A percentile compares a stretch with the other conserved stretches of the same genome.
Conservation (phyloP, 2,329 filamentous ascomycete species). For the Thelonectria discophora region DNA sequence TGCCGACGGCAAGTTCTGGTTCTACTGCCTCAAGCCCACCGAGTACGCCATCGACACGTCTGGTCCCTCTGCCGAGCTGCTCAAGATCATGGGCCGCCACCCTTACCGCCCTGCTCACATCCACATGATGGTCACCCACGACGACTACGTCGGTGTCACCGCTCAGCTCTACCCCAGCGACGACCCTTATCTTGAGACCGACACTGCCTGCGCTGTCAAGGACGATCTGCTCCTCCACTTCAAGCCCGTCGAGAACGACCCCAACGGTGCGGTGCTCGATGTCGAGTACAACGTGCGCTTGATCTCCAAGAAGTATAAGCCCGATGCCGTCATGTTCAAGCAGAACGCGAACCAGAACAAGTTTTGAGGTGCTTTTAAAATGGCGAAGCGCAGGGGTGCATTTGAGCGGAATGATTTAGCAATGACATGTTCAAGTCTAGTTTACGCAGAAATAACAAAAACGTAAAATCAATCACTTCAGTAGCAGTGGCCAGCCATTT, state of each 20-base stretch:
- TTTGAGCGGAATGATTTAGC: no score
- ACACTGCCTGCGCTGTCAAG: slow-evolving; percentile 63
- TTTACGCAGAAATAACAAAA: no score
- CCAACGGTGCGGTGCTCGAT: slow-evolving; percentile 48
- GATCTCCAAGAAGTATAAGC: slow-evolving; percentile 56
- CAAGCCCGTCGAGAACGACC: slow-evolving; percentile 53
- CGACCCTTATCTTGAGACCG: slow-evolving; percentile 67
- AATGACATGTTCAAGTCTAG: no score
- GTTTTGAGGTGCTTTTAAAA: slow-evolving; percentile 26
- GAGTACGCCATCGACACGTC: slow-evolving; percentile 76
- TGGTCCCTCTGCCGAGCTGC: slow-evolving; percentile 56
- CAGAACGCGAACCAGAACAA: slow-evolving; percentile 43
- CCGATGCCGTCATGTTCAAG: slow-evolving; percentile 39
- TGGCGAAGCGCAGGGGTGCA: background rate
- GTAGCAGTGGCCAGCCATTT: no score
- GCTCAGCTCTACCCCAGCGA: slow-evolving; percentile 80
- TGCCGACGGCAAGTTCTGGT: slow-evolving; percentile 73
- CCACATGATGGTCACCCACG: slow-evolving; percentile 64
- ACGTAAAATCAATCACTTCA: no score
- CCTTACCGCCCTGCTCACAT: slow-evolving; percentile 61
- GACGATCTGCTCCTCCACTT: slow-evolving; percentile 61
- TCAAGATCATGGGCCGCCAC: slow-evolving; percentile 58
- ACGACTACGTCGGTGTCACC: slow-evolving; percentile 75
- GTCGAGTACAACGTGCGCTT: slow-evolving; percentile 56
- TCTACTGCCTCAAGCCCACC: slow-evolving; percentile 80